Percentiles rank a stretch among this genome's conserved stretches.
These are phyloP conservation scores for Fusarium verrucosum DNA, from an alignment of 2,329 filamentous ascomycete genomes.

Conservation along the genomic window DNA sequence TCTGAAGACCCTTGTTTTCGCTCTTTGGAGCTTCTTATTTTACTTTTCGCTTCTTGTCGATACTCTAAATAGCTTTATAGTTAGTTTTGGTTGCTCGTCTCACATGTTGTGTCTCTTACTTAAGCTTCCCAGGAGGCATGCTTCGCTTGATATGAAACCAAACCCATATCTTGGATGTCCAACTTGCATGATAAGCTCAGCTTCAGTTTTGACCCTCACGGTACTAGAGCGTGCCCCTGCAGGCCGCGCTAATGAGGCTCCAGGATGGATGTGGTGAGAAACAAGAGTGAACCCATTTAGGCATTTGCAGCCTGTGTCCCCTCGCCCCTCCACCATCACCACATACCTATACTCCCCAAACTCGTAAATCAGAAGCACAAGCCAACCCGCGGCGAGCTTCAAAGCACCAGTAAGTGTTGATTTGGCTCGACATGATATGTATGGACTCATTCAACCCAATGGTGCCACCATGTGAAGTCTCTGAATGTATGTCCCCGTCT, in stretches of 20 bases:
- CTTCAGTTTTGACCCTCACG: constrained; percentile 29
- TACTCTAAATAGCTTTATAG: neutral
- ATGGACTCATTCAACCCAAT: constrained; percentile 1
- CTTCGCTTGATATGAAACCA: neutral
- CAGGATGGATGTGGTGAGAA: constrained; percentile 37
- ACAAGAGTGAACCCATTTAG: constrained; percentile 23
- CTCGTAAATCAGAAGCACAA: constrained; percentile 23
- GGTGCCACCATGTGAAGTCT: constrained; percentile 18
- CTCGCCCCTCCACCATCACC: constrained; percentile 7
- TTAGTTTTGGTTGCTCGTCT: neutral
- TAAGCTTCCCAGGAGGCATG: constrained; percentile 10
- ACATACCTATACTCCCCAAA: neutral
- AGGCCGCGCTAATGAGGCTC: constrained; percentile 24
- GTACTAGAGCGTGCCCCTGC: constrained; percentile 16
- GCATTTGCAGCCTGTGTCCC: constrained; percentile 4
- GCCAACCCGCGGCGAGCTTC: constrained; percentile 9
- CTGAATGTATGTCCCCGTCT: constrained; percentile 28
- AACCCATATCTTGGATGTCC: neutral
- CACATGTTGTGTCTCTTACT: neutral
- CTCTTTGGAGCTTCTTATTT: neutral
- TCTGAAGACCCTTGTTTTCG: constrained; percentile 40
- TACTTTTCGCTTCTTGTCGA: neutral
- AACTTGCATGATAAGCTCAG: neutral
- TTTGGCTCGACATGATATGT: neutral
- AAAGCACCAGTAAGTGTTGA: constrained; percentile 3